These are phyloP conservation scores for Scenedesmus sp. DNA, from an alignment of 163 green algal species.

Conservation along the genomic window DNA sequence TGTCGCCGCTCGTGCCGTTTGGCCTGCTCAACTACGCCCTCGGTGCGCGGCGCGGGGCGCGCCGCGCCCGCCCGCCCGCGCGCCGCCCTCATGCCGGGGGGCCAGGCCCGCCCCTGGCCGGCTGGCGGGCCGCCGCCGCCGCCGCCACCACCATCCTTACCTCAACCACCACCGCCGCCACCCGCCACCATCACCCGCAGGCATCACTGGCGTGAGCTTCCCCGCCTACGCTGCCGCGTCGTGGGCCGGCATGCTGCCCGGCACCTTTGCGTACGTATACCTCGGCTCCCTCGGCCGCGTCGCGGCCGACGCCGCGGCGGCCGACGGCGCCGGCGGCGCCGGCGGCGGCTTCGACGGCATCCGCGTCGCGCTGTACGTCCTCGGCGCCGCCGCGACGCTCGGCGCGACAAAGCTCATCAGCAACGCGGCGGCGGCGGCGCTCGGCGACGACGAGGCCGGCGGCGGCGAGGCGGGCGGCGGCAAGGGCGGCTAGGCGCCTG, in stretches of 20 bases:
- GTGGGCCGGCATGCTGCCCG: constrained; percentile 71
- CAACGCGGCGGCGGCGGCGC: constrained; percentile 60
- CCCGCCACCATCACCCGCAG: not conserved
- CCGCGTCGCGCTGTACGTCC: constrained; percentile 67
- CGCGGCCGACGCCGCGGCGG: constrained; percentile 62
- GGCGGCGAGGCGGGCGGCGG: not conserved
- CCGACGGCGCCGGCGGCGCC: constrained; percentile 57
- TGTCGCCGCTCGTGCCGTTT: constrained; percentile 66
- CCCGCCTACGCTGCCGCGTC: constrained; percentile 59
- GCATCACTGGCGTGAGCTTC: constrained; percentile 49
- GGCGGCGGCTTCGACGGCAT: constrained; percentile 34
- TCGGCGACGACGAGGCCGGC: constrained; percentile 51
- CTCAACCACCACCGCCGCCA: not conserved
- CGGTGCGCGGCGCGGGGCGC: constrained; percentile 22
- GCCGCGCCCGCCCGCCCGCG: too few relatives aligned
- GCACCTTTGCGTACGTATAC: constrained; percentile 81
- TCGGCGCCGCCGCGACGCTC: constrained; percentile 74
- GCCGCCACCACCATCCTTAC: not conserved
- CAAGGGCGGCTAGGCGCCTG: not conserved
- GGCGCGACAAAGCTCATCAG: constrained; percentile 65
- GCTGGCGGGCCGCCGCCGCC: not conserved
- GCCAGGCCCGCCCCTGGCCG: not conserved
- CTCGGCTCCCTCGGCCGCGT: constrained; percentile 55
- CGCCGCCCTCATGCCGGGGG: too few relatives aligned
- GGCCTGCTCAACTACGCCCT: constrained; percentile 67